These are phyloP conservation scores for Cladophialophora bantiana DNA, from an alignment of 2,329 filamentous ascomycete species.

Conservation along the genomic window DNA sequence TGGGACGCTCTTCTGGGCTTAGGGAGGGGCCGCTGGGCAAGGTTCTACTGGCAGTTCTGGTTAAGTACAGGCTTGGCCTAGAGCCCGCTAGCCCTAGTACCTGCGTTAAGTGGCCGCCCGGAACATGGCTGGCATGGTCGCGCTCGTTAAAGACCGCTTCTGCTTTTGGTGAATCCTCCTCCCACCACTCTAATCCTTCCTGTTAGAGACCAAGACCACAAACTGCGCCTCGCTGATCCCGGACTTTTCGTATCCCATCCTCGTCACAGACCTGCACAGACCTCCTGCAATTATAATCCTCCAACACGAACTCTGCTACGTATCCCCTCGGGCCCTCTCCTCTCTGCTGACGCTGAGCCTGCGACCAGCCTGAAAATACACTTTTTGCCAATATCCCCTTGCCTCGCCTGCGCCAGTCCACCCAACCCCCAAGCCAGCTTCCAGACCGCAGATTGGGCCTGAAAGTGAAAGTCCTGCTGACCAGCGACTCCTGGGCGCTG, in stretches of 20 bases:
- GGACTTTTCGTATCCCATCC: constrained; percentile 26
- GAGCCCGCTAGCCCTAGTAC: constrained; percentile 4
- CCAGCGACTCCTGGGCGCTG: constrained; percentile 20
- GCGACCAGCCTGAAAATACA: constrained; percentile 16
- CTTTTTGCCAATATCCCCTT: constrained; percentile 6
- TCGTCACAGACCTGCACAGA: constrained; percentile 5
- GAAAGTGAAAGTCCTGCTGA: constrained; percentile 12
- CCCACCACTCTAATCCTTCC: too few relatives aligned
- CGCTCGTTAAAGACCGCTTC: not conserved
- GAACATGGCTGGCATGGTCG: too few relatives aligned
- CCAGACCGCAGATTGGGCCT: constrained; percentile 15
- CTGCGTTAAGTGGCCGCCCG: not conserved
- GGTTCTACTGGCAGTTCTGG: constrained; percentile 2
- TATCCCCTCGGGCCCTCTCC: constrained; percentile 14
- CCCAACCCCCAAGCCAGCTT: constrained; percentile 9
- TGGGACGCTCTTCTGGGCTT: not conserved
- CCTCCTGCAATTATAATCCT: constrained; percentile 20
- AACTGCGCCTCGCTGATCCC: constrained; percentile 31
- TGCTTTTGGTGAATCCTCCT: too few relatives aligned
- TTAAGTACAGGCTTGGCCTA: constrained; percentile 2
- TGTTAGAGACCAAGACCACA: not conserved
- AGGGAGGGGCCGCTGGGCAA: not conserved
- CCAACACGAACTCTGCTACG: not conserved
- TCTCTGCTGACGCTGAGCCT: constrained; percentile 18
- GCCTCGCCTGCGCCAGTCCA: not conserved